Evolutionary conservation across 225 moss, liverwort and hornwort genomes (phyloP), one percentile per base, ranked within the genome.

Genomic region (Sphagnum tenellum): DNA sequence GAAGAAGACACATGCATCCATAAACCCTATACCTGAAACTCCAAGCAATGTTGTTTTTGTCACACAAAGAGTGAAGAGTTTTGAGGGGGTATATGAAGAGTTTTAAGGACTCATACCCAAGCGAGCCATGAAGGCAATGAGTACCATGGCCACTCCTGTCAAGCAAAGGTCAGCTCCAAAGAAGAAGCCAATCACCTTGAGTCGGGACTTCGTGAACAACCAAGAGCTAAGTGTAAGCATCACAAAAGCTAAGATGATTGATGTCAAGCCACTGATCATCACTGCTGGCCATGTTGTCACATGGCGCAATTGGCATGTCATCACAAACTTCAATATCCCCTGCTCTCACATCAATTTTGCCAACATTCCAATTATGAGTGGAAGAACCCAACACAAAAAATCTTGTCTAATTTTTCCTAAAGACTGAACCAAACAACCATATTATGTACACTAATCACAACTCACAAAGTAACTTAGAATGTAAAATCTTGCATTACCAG

Each of bases 241-340:
- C 14, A 82, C 81, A 13, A 91, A 89, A 0, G 94, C 87, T 55
- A 94, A 58, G 50, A 89, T 55, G 14, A 88, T 58, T 8, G 94
- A 91, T 11, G 69, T 61, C 2, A 91, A 46, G 8, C 89, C 94
- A 66, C 94, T 94, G 5, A 74, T 66, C 59, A 91, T 50, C 13
- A 94, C 88, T 2, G 82, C 87, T 9, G 91, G 91, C 94, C 94
- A 94, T 5, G 91, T 83, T 5, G 65, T 70, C 44, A 94, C 50
- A 0, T 72, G 76, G 9, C 89, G 79, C 48, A 94, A 87, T 82
- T 85, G 80, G 44, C 85, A 71, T 45, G 91, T 75, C 94, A 94
- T 87, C 63, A 91, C 62, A 53, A 91, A 54, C 61, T 94, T 94
- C 61, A 94, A 44, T 2, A 84, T 29, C 45, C 94, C 94, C 90